phyloP scores from a whole-genome alignment of 345 rosid genomes.

The Boechera divaricarpa region DNA sequence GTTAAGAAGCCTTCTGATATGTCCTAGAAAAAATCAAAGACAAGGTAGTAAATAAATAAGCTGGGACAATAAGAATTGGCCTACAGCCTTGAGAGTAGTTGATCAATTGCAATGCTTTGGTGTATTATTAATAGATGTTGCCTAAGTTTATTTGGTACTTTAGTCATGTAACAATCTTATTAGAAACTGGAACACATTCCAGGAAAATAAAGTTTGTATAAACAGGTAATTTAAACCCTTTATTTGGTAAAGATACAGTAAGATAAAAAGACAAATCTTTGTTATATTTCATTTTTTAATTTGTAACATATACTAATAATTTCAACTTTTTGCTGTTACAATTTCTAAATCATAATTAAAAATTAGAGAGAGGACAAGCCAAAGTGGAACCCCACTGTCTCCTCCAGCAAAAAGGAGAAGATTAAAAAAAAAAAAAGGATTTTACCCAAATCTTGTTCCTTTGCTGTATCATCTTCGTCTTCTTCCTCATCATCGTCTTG shows the following conservation, averaged over 20 bases:
- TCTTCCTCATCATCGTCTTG: constrained; percentile 26
- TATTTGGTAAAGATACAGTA: constrained; percentile 26
- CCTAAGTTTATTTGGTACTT: neutral
- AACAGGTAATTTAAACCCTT: constrained; percentile 17
- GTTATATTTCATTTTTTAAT: neutral
- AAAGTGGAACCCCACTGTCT: constrained; percentile 48
- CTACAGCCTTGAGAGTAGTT: neutral
- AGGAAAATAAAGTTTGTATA: neutral
- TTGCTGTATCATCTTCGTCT: constrained; percentile 9
- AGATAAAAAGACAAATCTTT: constrained; percentile 12
- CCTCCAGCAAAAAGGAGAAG: constrained; percentile 13
- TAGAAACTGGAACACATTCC: neutral
- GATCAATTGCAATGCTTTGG: neutral
- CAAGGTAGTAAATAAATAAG: constrained; percentile 1
- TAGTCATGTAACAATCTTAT: neutral
- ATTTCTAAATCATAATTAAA: neutral
- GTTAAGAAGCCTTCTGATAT: constrained; percentile 73
- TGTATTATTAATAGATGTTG: neutral
- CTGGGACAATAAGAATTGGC: constrained; percentile 1
- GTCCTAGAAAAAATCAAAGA: constrained; percentile 6
- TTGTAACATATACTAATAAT: neutral
- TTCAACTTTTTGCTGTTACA: constrained; percentile 15
- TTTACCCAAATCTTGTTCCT: constrained; percentile 20
- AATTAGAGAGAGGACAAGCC: constrained; percentile 31
- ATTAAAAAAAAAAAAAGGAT: constrained; percentile 10